A percentile compares a stretch with the other conserved stretches of the same genome.
Conservation (phyloP, 345 rosid species). For the Murraya koenigii region DNA sequence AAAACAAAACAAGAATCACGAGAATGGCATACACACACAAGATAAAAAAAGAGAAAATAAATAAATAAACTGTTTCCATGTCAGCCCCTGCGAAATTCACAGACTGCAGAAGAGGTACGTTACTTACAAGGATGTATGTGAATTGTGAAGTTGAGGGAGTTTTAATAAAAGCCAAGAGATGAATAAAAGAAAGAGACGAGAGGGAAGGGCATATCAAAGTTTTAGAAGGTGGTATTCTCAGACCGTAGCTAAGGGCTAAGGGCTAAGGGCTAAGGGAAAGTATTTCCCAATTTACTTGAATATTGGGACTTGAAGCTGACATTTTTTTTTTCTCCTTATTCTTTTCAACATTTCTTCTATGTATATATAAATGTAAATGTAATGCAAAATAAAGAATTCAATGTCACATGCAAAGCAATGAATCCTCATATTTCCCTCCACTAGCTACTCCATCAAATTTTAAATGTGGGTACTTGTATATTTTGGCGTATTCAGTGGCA, state of each 20-base stretch:
- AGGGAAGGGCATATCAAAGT: conserved; percentile 1
- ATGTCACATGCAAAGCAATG: conserved; percentile 22
- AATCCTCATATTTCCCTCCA: neutral
- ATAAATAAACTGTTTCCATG: conserved; percentile 50
- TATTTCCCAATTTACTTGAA: conserved; percentile 33
- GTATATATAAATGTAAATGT: neutral
- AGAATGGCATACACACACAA: conserved; percentile 32
- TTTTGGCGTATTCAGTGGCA: neutral
- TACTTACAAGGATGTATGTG: neutral
- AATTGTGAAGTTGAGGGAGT: conserved; percentile 10
- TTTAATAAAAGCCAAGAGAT: neutral
- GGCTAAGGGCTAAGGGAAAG: neutral
- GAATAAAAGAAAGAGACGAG: neutral
- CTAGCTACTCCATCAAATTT: neutral
- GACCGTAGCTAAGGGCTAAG: neutral
- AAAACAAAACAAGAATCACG: conserved; percentile 51
- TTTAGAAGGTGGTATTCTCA: conserved; percentile 27
- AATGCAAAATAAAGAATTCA: neutral
- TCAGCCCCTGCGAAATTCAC: conserved; percentile 47
- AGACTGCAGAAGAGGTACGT: conserved; percentile 17
- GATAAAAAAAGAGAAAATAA: conserved; percentile 10
- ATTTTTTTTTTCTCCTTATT: conserved; percentile 15
- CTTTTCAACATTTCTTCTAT: conserved; percentile 4
- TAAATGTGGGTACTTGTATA: neutral
- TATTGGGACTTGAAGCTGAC: conserved; percentile 39